A percentile compares a stretch with the other conserved stretches of the same genome.
phyloP scores from a whole-genome alignment of 2,329 filamentous ascomycete genomes.

The Colletotrichum sp. region DNA sequence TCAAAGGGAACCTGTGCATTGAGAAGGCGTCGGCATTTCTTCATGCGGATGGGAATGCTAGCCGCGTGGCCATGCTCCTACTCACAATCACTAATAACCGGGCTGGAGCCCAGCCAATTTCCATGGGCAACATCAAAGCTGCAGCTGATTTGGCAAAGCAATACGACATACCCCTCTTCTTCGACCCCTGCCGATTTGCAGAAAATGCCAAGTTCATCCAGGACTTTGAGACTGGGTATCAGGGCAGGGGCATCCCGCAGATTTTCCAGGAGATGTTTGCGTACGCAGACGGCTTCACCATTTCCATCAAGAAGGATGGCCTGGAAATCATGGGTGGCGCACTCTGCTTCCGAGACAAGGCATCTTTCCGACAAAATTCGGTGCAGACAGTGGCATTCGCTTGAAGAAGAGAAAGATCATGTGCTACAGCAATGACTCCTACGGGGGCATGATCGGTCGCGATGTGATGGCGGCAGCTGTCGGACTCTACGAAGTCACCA shows the following conservation, averaged over 20 bases:
- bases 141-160: slow-evolving; percentile 14
- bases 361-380: not conserved
- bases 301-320: slow-evolving; percentile 28
- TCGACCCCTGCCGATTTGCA: slow-evolving; percentile 28
- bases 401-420: not conserved
- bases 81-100: slow-evolving; percentile 29
- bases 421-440: not conserved
- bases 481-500: not conserved
- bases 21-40: not conserved
- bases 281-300: slow-evolving; percentile 26
- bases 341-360: not conserved
- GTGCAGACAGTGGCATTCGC: not conserved
- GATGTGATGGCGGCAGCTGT: not conserved
- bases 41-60: not conserved
- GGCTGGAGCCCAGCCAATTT: slow-evolving; percentile 27
- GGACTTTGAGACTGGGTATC: slow-evolving; percentile 24
- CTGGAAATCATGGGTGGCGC: slow-evolving; percentile 28
- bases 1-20: not conserved
- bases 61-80: slow-evolving; percentile 18
- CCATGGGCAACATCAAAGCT: slow-evolving; percentile 27
- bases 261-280: slow-evolving; percentile 27
- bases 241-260: slow-evolving; percentile 11
- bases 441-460: not conserved
- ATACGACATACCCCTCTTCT: slow-evolving; percentile 24
- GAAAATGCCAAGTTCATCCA: slow-evolving; percentile 29